Conservation (phyloP, 2,329 filamentous ascomycete genomes). For the Nothophoma quercina region DNA sequence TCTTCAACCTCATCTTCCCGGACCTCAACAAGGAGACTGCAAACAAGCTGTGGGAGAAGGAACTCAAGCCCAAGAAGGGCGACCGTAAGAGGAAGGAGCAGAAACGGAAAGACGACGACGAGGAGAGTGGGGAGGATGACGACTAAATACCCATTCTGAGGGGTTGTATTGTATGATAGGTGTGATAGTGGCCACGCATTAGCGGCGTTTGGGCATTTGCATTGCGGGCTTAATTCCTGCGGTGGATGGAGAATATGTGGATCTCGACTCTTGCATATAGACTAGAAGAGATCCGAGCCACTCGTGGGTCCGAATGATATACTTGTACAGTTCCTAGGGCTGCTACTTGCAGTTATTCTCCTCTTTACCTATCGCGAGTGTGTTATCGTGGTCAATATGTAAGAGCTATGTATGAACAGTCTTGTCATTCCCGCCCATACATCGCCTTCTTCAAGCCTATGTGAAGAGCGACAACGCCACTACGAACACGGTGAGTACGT, state of each 20-base stretch:
- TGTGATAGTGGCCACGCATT: slow-evolving; percentile 3
- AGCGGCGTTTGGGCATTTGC: slow-evolving; percentile 6
- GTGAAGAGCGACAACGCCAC: no score
- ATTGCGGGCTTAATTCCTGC: not conserved
- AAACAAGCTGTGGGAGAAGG: slow-evolving; percentile 74
- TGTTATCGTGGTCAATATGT: no score
- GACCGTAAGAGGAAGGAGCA: slow-evolving; percentile 46
- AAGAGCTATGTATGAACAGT: no score
- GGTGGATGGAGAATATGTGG: not conserved
- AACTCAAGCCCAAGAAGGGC: slow-evolving; percentile 55
- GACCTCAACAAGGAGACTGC: slow-evolving; percentile 76
- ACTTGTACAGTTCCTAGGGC: slow-evolving; percentile 17
- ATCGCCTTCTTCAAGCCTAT: no score
- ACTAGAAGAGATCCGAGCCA: not conserved
- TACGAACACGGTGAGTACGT: no score
- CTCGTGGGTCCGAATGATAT: not conserved
- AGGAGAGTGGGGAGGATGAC: slow-evolving; percentile 47
- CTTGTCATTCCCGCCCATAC: no score
- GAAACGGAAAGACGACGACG: slow-evolving; percentile 56
- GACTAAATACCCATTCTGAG: slow-evolving; percentile 29
- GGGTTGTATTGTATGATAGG: slow-evolving; percentile 4
- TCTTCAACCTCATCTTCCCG: slow-evolving; percentile 91
- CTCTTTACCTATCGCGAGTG: no score
- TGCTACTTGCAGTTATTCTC: no score
- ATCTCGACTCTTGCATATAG: slow-evolving; percentile 16